Evolutionary conservation across 1,284 basidiomycete genomes (phyloP).

Genomic region (Malassezia sp.): DNA sequence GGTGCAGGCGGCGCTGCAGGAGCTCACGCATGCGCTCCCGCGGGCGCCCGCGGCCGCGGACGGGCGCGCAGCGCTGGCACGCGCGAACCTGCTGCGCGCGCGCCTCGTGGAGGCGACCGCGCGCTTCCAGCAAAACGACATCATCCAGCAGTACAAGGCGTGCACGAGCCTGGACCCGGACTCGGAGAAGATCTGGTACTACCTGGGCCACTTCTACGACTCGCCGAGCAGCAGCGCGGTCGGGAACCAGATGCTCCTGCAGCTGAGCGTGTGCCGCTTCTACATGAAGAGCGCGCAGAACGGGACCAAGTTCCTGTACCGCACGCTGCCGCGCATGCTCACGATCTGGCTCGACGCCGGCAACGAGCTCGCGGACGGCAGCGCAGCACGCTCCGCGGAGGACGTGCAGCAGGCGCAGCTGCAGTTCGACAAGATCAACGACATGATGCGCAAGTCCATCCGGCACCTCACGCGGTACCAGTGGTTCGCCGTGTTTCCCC

Average conservation of each 20-base stretch:
- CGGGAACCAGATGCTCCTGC: constrained; percentile 39
- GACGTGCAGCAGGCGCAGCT: constrained; percentile 24
- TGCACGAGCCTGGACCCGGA: constrained; percentile 50
- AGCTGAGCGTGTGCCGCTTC: constrained; percentile 55
- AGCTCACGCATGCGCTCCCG: constrained; percentile 67
- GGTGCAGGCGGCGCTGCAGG: constrained; percentile 72
- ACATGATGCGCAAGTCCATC: constrained; percentile 56
- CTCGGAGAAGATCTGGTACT: constrained; percentile 51
- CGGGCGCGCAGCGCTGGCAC: constrained; percentile 14
- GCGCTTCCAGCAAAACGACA: constrained; percentile 59
- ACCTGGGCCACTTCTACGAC: constrained; percentile 28
- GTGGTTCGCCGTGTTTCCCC: constrained; percentile 92
- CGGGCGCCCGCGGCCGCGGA: constrained; percentile 17
- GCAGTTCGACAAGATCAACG: constrained; percentile 32
- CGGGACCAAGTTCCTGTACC: constrained; percentile 93
- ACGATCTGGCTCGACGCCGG: constrained; percentile 92
- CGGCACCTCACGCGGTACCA: constrained; percentile 59
- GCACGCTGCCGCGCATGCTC: constrained; percentile 82
- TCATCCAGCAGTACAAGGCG: constrained; percentile 48
- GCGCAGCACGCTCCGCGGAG: constrained; percentile 2
- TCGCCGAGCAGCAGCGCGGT: constrained; percentile 49
- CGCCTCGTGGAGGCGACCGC: constrained; percentile 87
- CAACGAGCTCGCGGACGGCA: constrained; percentile 50
- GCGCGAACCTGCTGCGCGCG: constrained; percentile 78
- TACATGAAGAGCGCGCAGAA: constrained; percentile 65